Percentiles rank a stretch among this genome's conserved stretches.
These are phyloP conservation scores for Pilaira anomala DNA, from an alignment of 192 early-diverging fungal genomes.

Conservation along the genomic window DNA sequence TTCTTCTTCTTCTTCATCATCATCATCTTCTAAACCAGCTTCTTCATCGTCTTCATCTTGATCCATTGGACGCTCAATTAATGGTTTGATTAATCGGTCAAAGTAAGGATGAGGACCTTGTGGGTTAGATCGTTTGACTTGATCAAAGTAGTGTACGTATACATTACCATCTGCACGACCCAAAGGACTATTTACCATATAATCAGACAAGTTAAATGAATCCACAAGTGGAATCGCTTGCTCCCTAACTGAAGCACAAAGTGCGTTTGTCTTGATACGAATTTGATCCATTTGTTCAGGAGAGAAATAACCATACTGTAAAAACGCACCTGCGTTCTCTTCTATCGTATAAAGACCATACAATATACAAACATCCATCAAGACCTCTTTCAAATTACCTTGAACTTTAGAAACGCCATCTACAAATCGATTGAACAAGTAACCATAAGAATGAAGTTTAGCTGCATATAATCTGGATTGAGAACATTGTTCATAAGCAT, in stretches of 20 bases:
- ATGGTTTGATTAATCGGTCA: constrained; percentile 69
- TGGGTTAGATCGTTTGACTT: constrained; percentile 75
- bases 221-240: constrained; percentile 84
- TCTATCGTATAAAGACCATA: constrained; percentile 83
- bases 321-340: constrained; percentile 80
- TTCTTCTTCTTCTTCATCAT: constrained; percentile 43
- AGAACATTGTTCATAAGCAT: constrained; percentile 87
- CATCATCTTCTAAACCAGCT: constrained; percentile 57
- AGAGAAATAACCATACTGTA: constrained; percentile 81
- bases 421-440: constrained; percentile 81
- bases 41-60: constrained; percentile 42
- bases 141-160: constrained; percentile 83
- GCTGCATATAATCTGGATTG: constrained; percentile 78
- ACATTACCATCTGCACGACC: constrained; percentile 85
- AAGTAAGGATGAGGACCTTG: constrained; percentile 72
- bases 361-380: constrained; percentile 71
- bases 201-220: constrained; percentile 86
- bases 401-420: constrained; percentile 69
- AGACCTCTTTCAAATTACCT: constrained; percentile 53
- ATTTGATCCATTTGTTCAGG: constrained; percentile 69
- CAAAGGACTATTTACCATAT: constrained; percentile 84
- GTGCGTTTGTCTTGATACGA: constrained; percentile 57
- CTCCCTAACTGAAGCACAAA: constrained; percentile 69
- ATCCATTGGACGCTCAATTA: constrained; percentile 60
- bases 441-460: constrained; percentile 82